A percentile compares a stretch with the other conserved stretches of the same genome.
These are phyloP conservation scores for Sclerotinia minor DNA, from an alignment of 2,329 filamentous ascomycete species.

Conservation along the genomic window DNA sequence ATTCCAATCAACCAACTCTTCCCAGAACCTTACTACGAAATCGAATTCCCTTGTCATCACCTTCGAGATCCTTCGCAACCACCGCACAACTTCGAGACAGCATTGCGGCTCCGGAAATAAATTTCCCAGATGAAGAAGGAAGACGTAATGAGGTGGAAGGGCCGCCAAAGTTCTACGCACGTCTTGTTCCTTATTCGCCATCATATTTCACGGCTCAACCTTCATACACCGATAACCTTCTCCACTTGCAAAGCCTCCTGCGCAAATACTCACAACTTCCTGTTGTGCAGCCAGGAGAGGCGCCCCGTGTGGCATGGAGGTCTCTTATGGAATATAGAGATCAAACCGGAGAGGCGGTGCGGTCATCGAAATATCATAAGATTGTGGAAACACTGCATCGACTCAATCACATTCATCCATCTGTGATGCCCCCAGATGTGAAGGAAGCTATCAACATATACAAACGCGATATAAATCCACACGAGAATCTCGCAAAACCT, in stretches of 20 bases:
- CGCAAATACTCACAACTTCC: conserved; percentile 75
- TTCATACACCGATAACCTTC: conserved; percentile 79
- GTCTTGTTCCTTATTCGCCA: conserved; percentile 78
- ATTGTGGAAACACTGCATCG: conserved; percentile 75
- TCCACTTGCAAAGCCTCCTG: conserved; percentile 70
- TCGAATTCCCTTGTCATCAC: conserved; percentile 26
- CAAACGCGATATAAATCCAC: conserved; percentile 72
- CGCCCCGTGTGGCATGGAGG: conserved; percentile 77
- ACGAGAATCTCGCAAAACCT: conserved; percentile 62
- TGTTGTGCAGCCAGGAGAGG: conserved; percentile 61
- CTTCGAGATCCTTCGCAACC: conserved; percentile 37
- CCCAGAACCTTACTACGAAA: conserved; percentile 26
- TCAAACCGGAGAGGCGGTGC: conserved; percentile 69
- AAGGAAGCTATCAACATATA: conserved; percentile 65
- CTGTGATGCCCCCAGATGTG: conserved; percentile 71
- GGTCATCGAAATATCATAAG: conserved; percentile 74
- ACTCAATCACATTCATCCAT: conserved; percentile 81
- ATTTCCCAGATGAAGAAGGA: conserved; percentile 42
- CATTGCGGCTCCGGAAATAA: conserved; percentile 48
- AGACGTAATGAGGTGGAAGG: conserved; percentile 34
- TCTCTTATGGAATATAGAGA: conserved; percentile 74
- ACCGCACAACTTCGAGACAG: conserved; percentile 40
- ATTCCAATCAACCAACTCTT: conserved; percentile 26
- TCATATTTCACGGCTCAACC: conserved; percentile 94
- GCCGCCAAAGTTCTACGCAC: conserved; percentile 52